Conservation (phyloP, 805 yeast genomes). For the Ogataea haglerorum region DNA sequence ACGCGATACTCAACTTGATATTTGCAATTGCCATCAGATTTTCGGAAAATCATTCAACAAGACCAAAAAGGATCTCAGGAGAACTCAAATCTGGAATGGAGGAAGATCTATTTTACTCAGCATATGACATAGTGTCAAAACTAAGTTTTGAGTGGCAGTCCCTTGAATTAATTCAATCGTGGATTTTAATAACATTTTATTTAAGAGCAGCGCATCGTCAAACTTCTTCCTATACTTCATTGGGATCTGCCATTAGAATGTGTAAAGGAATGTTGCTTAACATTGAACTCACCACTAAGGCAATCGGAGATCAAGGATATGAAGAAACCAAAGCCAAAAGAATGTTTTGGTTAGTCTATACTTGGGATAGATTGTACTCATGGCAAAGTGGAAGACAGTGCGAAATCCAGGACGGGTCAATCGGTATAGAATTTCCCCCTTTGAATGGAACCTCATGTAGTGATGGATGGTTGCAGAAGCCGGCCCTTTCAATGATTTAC, state of each 20-base stretch:
- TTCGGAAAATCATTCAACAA: constrained; percentile 35
- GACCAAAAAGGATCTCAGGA: constrained; percentile 25
- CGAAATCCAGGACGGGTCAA: background rate
- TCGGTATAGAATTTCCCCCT: background rate
- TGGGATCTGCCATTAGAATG: background rate
- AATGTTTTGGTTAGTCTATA: background rate
- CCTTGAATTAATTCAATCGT: constrained; percentile 47
- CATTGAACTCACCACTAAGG: background rate
- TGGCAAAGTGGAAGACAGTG: background rate
- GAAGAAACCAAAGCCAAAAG: background rate
- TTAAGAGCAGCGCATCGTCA: constrained; percentile 37
- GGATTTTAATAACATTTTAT: constrained; percentile 45
- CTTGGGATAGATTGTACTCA: background rate
- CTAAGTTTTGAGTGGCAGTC: constrained; percentile 51
- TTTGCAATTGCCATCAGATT: constrained; percentile 51
- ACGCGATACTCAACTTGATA: constrained; percentile 48
- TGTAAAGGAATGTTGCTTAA: background rate
- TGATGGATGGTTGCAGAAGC: background rate
- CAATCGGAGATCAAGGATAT: background rate
- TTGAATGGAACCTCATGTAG: background rate
- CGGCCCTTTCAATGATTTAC: background rate
- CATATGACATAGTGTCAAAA: constrained; percentile 36
- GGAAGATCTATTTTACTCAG: constrained; percentile 40
- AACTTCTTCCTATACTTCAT: background rate
- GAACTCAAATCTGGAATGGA: constrained; percentile 13